These are phyloP conservation scores for Xylaria longipes DNA, from an alignment of 495 filamentous ascomycete species.

Conservation along the genomic window DNA sequence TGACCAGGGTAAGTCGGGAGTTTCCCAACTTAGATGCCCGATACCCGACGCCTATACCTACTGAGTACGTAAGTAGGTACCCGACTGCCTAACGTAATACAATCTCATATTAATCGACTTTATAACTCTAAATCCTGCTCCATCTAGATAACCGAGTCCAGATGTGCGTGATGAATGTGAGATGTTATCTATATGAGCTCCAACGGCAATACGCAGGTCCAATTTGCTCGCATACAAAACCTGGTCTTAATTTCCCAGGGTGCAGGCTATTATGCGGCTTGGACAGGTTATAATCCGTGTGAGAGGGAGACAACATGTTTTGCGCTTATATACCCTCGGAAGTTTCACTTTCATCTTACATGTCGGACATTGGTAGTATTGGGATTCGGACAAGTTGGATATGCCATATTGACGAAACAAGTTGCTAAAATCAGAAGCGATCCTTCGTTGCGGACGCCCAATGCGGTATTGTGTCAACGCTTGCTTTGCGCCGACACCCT, in stretches of 20 bases:
- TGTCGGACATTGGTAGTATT: constrained; percentile 1
- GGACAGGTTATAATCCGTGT: neutral
- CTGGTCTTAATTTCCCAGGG: neutral
- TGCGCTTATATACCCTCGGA: neutral
- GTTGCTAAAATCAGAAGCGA: constrained; percentile 10
- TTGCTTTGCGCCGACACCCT: constrained; percentile 9
- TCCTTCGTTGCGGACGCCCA: neutral
- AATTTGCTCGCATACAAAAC: neutral
- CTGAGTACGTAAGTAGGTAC: no score
- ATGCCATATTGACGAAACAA: neutral
- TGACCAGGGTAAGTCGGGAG: neutral
- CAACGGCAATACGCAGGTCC: neutral
- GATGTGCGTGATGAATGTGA: neutral
- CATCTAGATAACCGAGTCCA: constrained; percentile 12
- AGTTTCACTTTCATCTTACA: neutral
- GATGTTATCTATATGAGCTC: neutral
- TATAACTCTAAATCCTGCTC: constrained; percentile 2
- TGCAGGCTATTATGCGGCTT: neutral
- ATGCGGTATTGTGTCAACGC: constrained; percentile 11
- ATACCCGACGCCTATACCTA: neutral
- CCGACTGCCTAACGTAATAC: neutral
- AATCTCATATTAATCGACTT: neutral
- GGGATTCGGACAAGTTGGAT: neutral
- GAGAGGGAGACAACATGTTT: neutral
- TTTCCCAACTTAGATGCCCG: constrained; percentile 23